Percentiles rank a stretch among this genome's conserved stretches.
phyloP scores from a whole-genome alignment of 306 rosid genomes.

The Inga oerstediana region DNA sequence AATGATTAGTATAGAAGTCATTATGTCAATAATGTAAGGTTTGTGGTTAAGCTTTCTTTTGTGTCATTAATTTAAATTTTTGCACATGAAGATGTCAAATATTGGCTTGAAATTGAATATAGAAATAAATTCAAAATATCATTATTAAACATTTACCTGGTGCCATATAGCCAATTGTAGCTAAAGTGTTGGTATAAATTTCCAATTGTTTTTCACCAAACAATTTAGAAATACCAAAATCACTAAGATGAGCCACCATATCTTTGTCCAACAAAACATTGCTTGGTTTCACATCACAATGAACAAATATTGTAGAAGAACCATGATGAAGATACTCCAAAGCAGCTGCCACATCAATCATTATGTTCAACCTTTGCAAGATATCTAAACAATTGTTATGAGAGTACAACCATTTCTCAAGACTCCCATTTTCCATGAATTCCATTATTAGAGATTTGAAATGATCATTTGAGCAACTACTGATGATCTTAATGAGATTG shows the following conservation, averaged over 20 bases:
- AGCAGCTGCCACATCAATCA: not conserved
- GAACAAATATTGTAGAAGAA: not conserved
- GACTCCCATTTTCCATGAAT: not conserved
- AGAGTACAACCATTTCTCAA: not conserved
- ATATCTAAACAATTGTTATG: not conserved
- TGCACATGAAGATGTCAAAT: no score
- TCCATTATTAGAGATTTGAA: not conserved
- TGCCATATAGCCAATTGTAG: not conserved
- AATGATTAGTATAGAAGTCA: no score
- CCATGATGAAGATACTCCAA: not conserved
- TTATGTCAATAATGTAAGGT: no score
- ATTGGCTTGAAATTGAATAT: no score
- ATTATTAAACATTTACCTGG: not conserved
- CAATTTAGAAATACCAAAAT: not conserved
- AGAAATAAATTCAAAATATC: no score
- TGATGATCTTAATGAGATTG: not conserved
- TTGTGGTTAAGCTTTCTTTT: no score
- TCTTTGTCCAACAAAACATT: not conserved
- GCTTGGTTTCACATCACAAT: not conserved
- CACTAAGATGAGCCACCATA: not conserved
- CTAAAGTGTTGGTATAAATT: not conserved
- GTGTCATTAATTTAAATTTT: no score
- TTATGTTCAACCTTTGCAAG: not conserved
- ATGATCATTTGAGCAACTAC: not conserved
- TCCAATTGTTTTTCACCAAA: conserved; percentile 13